A percentile compares a stretch with the other conserved stretches of the same genome.
phyloP scores from a whole-genome alignment of 2,329 filamentous ascomycete species.

The Phaeosphaeriaceae sp. region DNA sequence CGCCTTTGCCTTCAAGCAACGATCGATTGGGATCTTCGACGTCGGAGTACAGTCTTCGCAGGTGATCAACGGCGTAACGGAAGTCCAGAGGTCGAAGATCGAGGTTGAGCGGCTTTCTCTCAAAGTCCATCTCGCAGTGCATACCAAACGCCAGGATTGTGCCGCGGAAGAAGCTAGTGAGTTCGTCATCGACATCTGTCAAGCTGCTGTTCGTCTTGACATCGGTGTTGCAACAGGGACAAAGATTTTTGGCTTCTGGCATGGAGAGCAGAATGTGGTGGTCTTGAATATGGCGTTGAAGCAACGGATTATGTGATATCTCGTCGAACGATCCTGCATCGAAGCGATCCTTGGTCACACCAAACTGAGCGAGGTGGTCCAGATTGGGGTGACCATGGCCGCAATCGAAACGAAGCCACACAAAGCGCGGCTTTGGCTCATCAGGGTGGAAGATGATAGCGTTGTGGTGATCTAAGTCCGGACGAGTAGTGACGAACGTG shows the following conservation, averaged over 20 bases:
- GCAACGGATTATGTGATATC: neutral
- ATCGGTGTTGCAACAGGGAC: neutral
- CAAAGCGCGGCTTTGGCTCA: conserved; percentile 10
- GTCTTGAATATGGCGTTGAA: conserved; percentile 1
- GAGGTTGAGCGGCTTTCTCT: neutral
- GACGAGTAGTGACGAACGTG: neutral
- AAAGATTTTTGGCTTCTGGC: neutral
- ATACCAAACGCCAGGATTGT: neutral
- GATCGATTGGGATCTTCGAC: neutral
- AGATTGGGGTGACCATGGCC: neutral
- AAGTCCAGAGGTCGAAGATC: conserved; percentile 12
- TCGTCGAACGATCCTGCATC: neutral
- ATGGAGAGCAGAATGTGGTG: conserved; percentile 1
- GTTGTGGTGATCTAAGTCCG: conserved; percentile 1
- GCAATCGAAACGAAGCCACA: conserved; percentile 12
- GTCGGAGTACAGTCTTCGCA: neutral
- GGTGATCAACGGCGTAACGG: conserved; percentile 16
- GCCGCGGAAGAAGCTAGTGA: neutral
- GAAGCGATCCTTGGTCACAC: neutral
- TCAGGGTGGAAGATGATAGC: conserved; percentile 15
- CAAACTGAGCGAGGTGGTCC: neutral
- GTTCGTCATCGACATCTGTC: conserved; percentile 3
- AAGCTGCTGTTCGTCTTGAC: conserved; percentile 4
- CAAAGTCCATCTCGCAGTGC: neutral
- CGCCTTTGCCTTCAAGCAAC: neutral